Conservation (phyloP, 495 filamentous ascomycete species). For the Stereocaulon alpinum region DNA sequence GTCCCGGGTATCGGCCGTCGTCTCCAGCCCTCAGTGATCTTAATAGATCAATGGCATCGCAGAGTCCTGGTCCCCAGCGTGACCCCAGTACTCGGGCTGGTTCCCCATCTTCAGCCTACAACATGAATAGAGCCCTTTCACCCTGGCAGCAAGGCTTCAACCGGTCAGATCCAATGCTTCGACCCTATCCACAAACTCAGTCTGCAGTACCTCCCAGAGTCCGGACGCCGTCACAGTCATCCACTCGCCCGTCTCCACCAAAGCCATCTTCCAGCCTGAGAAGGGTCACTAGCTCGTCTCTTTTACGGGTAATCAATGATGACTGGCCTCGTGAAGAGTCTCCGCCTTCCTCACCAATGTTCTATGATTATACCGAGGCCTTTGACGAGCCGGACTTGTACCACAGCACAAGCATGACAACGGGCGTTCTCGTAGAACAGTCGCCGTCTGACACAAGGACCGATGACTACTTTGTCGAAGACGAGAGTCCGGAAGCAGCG, state of each 20-base stretch:
- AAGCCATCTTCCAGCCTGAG: conserved; percentile 10
- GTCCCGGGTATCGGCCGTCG: conserved; percentile 51
- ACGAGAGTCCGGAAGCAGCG: neutral
- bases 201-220: neutral
- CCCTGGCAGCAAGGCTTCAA: conserved; percentile 17
- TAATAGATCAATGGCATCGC: conserved; percentile 6
- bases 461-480: conserved; percentile 1
- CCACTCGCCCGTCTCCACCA: conserved; percentile 8
- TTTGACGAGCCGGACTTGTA: conserved; percentile 17
- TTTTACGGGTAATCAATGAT: conserved; percentile 2
- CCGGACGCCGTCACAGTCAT: conserved; percentile 6
- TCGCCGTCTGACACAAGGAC: conserved; percentile 1
- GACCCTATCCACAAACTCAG: conserved; percentile 8
- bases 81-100: conserved; percentile 15
- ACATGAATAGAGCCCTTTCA: conserved; percentile 10
- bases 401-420: conserved; percentile 8
- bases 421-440: conserved; percentile 1
- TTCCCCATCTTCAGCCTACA: conserved; percentile 17
- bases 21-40: conserved; percentile 45
- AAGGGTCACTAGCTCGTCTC: conserved; percentile 12
- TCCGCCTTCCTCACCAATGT: conserved; percentile 16
- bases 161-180: conserved; percentile 18
- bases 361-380: conserved; percentile 26
- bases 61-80: conserved; percentile 4
- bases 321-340: conserved; percentile 4